These are phyloP conservation scores for Fusarium pseudonygamai DNA, from an alignment of 2,329 filamentous ascomycete species.

Conservation along the genomic window DNA sequence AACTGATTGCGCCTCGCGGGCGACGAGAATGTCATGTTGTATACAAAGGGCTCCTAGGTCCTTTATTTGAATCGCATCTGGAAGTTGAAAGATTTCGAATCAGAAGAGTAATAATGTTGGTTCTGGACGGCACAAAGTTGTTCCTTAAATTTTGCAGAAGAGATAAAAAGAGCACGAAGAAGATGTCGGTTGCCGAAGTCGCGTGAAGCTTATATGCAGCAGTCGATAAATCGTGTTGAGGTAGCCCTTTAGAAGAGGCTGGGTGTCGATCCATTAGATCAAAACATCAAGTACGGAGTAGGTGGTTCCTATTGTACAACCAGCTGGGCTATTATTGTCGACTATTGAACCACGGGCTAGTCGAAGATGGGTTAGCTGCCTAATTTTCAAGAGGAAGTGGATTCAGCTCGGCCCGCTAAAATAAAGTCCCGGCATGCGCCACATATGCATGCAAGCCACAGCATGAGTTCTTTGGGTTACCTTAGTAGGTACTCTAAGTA, in stretches of 20 bases:
- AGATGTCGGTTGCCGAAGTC: background rate
- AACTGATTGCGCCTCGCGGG: slow-evolving; percentile 52
- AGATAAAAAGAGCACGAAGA: background rate
- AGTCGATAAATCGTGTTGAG: slow-evolving; percentile 31
- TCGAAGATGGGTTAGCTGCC: background rate
- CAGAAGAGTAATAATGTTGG: background rate
- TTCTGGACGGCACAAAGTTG: background rate
- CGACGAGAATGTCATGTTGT: slow-evolving; percentile 56
- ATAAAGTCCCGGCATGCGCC: slow-evolving; percentile 33
- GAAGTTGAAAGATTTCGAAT: background rate
- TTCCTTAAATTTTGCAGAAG: background rate
- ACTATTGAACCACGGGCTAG: background rate
- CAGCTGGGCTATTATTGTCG: slow-evolving; percentile 7
- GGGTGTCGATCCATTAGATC: slow-evolving; percentile 26
- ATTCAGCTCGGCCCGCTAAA: slow-evolving; percentile 33
- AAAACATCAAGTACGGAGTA: slow-evolving; percentile 18
- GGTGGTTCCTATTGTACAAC: slow-evolving; percentile 14
- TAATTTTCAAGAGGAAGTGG: background rate
- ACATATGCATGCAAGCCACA: slow-evolving; percentile 20
- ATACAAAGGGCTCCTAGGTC: slow-evolving; percentile 8
- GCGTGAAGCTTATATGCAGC: slow-evolving; percentile 12
- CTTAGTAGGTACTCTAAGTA: background rate
- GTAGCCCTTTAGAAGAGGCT: slow-evolving; percentile 35
- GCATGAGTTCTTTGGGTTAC: no score
- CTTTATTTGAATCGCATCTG: slow-evolving; percentile 39